These are phyloP conservation scores for Diphasiastrum complanatum DNA, from an alignment of 83 land plant species.

Conservation along the genomic window DNA sequence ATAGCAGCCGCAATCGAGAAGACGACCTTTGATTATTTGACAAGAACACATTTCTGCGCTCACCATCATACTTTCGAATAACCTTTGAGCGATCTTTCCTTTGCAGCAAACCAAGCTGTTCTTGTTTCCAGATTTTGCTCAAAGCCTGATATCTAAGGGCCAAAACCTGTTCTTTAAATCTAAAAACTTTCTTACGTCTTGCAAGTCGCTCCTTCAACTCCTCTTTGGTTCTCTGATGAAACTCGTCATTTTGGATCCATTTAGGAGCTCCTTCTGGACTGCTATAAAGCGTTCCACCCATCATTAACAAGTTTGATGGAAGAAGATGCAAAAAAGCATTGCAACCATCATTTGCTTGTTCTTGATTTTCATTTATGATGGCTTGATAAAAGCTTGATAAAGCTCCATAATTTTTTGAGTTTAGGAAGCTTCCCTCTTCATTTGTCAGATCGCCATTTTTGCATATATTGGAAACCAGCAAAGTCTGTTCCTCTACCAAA, in stretches of 20 bases:
- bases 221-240: conserved; percentile 12
- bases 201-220: conserved; percentile 17
- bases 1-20: conserved; percentile 14
- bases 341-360: conserved; percentile 16
- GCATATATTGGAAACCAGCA: no score
- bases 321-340: conserved; percentile 14
- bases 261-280: conserved; percentile 16
- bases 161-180: conserved; percentile 31
- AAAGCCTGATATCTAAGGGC: conserved; percentile 31
- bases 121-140: conserved; percentile 31
- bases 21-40: conserved; percentile 19
- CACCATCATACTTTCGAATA: conserved; percentile 20
- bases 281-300: conserved; percentile 7
- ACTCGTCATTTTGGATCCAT: conserved; percentile 28
- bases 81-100: conserved; percentile 24
- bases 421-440: no score
- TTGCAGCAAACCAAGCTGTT: conserved; percentile 17
- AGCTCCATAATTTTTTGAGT: conserved; percentile 1
- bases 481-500: no score
- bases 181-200: conserved; percentile 6
- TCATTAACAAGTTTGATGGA: background rate
- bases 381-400: conserved; percentile 6
- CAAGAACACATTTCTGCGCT: conserved; percentile 8
- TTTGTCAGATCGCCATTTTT: no score
- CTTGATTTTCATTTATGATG: conserved; percentile 18